These are phyloP conservation scores for Curvularia sp. DNA, from an alignment of 2,329 filamentous ascomycete species.

Conservation along the genomic window DNA sequence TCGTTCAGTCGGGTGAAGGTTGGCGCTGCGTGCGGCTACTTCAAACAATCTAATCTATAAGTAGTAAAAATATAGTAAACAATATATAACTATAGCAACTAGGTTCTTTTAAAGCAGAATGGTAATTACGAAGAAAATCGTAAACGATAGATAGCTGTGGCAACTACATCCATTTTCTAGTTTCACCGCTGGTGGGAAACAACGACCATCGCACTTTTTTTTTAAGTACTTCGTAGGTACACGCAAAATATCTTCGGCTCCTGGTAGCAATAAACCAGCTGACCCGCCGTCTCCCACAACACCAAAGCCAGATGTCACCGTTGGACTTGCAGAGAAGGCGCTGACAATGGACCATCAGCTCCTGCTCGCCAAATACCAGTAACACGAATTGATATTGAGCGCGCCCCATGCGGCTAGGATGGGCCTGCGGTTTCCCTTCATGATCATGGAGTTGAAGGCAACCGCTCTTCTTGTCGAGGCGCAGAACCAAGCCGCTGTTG, in stretches of 20 bases:
- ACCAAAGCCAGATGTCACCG: background rate
- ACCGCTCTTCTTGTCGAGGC: background rate
- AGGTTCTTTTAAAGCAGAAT: too few species aligned
- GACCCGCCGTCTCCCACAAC: background rate
- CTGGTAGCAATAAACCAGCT: too few species aligned
- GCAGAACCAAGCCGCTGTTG: background rate
- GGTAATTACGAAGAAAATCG: too few species aligned
- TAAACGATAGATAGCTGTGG: too few species aligned
- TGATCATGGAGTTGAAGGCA: background rate
- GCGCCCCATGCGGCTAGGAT: background rate
- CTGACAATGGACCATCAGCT: background rate
- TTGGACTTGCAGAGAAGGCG: background rate
- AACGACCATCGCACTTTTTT: too few species aligned
- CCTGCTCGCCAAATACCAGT: background rate
- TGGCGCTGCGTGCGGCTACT: too few species aligned
- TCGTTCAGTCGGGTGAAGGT: too few species aligned
- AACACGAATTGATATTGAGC: background rate
- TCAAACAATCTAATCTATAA: too few species aligned
- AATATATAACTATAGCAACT: too few species aligned
- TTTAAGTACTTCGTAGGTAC: too few species aligned
- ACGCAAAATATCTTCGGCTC: background rate
- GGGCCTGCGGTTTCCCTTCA: constrained; percentile 1
- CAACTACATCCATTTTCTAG: too few species aligned
- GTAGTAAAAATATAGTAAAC: too few species aligned
- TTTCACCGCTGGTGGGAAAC: background rate